These are phyloP conservation scores for Cryptococcus sp. DNA, from an alignment of 1,284 basidiomycete species.

Conservation along the genomic window DNA sequence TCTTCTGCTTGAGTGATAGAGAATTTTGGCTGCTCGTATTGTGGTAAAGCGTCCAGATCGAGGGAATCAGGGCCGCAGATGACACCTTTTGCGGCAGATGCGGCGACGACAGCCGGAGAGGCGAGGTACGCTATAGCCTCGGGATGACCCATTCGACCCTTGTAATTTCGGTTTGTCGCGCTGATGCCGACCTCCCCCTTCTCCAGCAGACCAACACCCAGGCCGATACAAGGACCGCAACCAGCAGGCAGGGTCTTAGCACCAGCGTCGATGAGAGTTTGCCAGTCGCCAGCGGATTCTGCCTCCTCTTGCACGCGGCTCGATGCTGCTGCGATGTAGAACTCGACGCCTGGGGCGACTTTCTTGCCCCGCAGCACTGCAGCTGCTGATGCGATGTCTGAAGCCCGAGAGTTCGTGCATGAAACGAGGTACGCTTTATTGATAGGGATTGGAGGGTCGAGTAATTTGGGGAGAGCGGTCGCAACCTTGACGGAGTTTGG, in stretches of 20 bases:
- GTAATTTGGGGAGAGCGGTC: slow-evolving; percentile 81
- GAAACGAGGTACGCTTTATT: slow-evolving; percentile 98
- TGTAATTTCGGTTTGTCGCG: slow-evolving; percentile 98
- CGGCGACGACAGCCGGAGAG: slow-evolving; percentile 94
- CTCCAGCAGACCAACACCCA: slow-evolving; percentile 87
- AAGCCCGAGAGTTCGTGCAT: slow-evolving; percentile 96
- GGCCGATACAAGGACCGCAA: slow-evolving; percentile 96
- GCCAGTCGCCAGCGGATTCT: slow-evolving; percentile 86
- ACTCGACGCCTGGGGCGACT: slow-evolving; percentile 88
- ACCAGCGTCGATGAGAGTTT: slow-evolving; percentile 77
- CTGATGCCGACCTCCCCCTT: slow-evolving; percentile 96
- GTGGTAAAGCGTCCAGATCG: slow-evolving; percentile 62
- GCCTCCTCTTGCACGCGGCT: slow-evolving; percentile 88
- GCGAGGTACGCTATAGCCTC: slow-evolving; percentile 94
- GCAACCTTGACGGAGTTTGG: slow-evolving; percentile 98
- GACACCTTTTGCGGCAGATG: slow-evolving; percentile 87
- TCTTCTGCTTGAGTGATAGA: slow-evolving; percentile 46
- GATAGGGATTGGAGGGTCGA: slow-evolving; percentile 74
- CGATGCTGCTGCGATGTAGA: slow-evolving; percentile 95
- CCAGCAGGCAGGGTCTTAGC: slow-evolving; percentile 92
- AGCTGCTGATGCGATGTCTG: slow-evolving; percentile 90
- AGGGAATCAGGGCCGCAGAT: slow-evolving; percentile 82
- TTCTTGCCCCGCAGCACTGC: slow-evolving; percentile 81
- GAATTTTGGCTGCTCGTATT: slow-evolving; percentile 53
- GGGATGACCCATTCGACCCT: slow-evolving; percentile 96